Evolutionary conservation across 2,329 filamentous ascomycete species (phyloP), one percentile per base, ranked within the genome.

Genomic region (Phialocephala subalpina): DNA sequence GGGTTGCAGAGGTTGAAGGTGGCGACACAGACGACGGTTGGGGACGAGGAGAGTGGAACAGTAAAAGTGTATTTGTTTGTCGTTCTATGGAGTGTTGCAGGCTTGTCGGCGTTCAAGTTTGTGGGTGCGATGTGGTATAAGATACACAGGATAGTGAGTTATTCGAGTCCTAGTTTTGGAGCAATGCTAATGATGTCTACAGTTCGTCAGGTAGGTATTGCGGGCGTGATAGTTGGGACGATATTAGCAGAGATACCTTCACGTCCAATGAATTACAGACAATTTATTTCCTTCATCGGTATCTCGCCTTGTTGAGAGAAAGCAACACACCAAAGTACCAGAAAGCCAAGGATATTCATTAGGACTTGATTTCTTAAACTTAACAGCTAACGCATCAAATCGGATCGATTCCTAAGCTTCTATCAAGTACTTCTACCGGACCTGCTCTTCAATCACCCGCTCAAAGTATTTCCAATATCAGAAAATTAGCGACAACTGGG

Each of bases 1-100:
- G 94, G 95, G 1, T 79, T 97, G 69, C 89, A 96, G 72, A 85
- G 85, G 92, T 95, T 78, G 97, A 93, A 95, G 77, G 97, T 97
- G 74, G 80, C 94, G 8, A n/a, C 58, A n/a, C n/a, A n/a, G 4
- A 27, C 94, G 94, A 2, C 92, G 92, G 0, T 84, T 92, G 80
- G 97, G 94, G 93, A 29, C 7, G 97, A 67, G 25, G 59, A 67
- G 56, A 67, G 60, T 22, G 27, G n/a, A 6, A 65, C 63, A 2
- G 63, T 69, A 12, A 70, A 69, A 58, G 55, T 67, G 27, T 74
- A 74, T 63, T 56, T 74, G 55, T 40, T 63, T 56, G 60, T 72
- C 27, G 66, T 74, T 2, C 38, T 74, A 27, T 74, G 72, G 72
- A 72, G 70, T 60, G 72, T 74, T 20, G 72, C 72, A 14, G 69